Evolutionary conservation across 2,329 filamentous ascomycete genomes (phyloP), one percentile per base, ranked within the genome.

Genomic region (Aspergillus sp.): DNA sequence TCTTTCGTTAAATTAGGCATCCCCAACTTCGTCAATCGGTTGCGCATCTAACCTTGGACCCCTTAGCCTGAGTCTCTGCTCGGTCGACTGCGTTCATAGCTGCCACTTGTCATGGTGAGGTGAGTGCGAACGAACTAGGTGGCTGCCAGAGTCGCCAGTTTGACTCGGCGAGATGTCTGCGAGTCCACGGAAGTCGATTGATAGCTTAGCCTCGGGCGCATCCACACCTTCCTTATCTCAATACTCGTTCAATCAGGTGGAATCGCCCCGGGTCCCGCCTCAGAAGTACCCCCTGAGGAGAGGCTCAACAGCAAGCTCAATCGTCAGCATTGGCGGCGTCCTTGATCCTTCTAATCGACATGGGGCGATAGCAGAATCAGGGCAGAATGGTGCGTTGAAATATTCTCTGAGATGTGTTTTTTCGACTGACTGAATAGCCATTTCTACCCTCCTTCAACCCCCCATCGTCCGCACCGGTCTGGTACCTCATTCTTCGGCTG

Each of bases 371-470:
- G 82, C 79, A 51, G 92, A 96, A 75, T 85, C 86, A n/a, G 86
- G 88, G 11, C 90, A 93, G 67, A 97, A 96, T 83, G 92, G 88
- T 90, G 47, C 39, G 63, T 62, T 12, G 50, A 58, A 1, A 37
- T 37, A 37, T 37, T 15, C 33, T 7, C 34, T 3, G 7, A 17
- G 17, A 27, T 4, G 11, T n/a, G 24, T 44, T 4, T 17, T 17
- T 45, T 9, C 33, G 17, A 56, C 57, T 70, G 50, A 66, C 19
- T 27, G 54, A 55, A 12, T 62, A 91, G 89, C 95, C 61, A 98
- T 98, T 66, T 96, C 93, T 8, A 96, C 91, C 1, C 83, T 98
- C n/a, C 83, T 98, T 4, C 90, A 96, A 70, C 89, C 91, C 27
- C 91, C 93, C 3, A 96, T 96, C 64, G 86, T 96, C 57, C 86